Conservation (phyloP, 2,329 filamentous ascomycete species). For the Grosmannia clavigera region DNA sequence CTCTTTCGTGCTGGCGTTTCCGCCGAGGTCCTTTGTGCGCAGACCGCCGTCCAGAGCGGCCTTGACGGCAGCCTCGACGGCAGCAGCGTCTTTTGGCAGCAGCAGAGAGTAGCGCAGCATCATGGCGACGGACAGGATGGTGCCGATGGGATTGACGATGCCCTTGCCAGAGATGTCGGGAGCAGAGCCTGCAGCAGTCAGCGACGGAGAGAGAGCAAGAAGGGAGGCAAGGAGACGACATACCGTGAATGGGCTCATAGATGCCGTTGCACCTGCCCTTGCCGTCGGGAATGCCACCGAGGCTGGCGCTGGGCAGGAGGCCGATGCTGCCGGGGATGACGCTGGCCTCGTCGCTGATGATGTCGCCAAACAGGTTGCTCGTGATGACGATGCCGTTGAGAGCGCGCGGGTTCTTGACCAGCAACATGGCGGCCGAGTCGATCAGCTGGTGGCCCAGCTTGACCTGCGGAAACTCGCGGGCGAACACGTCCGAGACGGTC, state of each 20-base stretch:
- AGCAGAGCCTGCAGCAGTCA: slow-evolving; percentile 51
- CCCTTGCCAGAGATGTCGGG: slow-evolving; percentile 88
- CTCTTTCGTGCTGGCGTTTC: slow-evolving; percentile 57
- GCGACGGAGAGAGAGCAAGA: not conserved
- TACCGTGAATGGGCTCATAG: slow-evolving; percentile 95
- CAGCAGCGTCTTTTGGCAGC: slow-evolving; percentile 61
- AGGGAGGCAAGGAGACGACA: slow-evolving; percentile 11
- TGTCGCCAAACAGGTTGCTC: slow-evolving; percentile 91
- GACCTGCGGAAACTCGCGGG: slow-evolving; percentile 77
- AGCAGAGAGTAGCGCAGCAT: slow-evolving; percentile 88
- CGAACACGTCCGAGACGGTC: slow-evolving; percentile 73
- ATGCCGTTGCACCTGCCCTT: slow-evolving; percentile 82
- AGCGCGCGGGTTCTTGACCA: slow-evolving; percentile 83
- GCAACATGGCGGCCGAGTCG: slow-evolving; percentile 92
- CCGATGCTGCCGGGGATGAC: slow-evolving; percentile 89
- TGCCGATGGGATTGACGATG: slow-evolving; percentile 84
- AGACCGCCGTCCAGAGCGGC: slow-evolving; percentile 68
- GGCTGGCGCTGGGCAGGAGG: slow-evolving; percentile 73
- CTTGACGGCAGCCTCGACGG: slow-evolving; percentile 71
- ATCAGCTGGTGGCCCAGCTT: slow-evolving; percentile 83
- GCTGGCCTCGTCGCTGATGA: slow-evolving; percentile 88
- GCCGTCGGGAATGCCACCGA: slow-evolving; percentile 77
- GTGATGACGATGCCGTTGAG: slow-evolving; percentile 88
- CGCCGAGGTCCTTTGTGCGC: slow-evolving; percentile 76
- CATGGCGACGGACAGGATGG: slow-evolving; percentile 87